Evolutionary conservation across 2,329 filamentous ascomycete species (phyloP).

Genomic region (Xylariaceae sp.): DNA sequence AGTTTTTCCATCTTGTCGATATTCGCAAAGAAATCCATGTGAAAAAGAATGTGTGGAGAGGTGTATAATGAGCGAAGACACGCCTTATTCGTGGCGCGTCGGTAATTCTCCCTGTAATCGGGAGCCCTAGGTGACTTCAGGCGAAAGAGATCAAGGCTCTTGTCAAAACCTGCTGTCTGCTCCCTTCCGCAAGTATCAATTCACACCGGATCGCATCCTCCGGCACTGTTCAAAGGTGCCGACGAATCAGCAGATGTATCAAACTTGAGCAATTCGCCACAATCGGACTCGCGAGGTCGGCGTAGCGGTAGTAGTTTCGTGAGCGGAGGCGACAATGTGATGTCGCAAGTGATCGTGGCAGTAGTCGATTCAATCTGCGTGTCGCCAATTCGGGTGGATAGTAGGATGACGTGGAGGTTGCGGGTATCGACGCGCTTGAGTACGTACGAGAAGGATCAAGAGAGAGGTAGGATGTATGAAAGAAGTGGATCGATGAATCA

Average conservation of each 20-base stretch:
- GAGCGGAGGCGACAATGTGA: neutral
- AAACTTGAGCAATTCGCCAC: slow-evolving; percentile 1
- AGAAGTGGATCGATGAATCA: slow-evolving; percentile 3
- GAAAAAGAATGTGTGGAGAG: slow-evolving; percentile 4
- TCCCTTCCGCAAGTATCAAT: slow-evolving; percentile 22
- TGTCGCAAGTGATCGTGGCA: slow-evolving; percentile 5
- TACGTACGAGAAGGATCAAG: neutral
- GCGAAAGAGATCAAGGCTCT: neutral
- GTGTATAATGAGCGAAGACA: slow-evolving; percentile 10
- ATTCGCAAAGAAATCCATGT: neutral
- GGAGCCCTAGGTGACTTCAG: slow-evolving; percentile 1
- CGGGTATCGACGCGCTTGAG: slow-evolving; percentile 15
- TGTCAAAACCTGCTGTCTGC: slow-evolving; percentile 10
- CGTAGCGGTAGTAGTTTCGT: neutral
- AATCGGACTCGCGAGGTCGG: neutral
- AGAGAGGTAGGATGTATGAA: slow-evolving; percentile 4
- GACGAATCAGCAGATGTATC: slow-evolving; percentile 6
- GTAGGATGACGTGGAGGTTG: slow-evolving; percentile 18
- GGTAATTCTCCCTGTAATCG: neutral
- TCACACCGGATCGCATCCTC: slow-evolving; percentile 21
- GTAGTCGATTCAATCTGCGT: slow-evolving; percentile 13
- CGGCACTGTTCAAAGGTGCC: slow-evolving; percentile 4
- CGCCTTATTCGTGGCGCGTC: slow-evolving; percentile 5
- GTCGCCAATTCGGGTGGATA: slow-evolving; percentile 15
- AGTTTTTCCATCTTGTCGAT: slow-evolving; percentile 49